phyloP scores from a whole-genome alignment of 192 early-diverging fungal genomes.

The Diversispora epigaea region DNA sequence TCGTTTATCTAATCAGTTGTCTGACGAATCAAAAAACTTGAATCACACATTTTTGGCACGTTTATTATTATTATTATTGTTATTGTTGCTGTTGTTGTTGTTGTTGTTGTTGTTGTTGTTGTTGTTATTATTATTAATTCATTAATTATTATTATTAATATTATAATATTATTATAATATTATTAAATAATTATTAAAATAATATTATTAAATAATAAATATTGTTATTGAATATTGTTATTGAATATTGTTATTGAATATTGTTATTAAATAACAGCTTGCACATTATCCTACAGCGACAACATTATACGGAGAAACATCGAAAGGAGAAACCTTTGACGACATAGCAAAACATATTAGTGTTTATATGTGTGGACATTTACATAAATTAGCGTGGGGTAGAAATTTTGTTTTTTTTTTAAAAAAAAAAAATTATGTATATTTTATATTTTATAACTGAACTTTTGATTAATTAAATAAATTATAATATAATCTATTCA shows the following conservation, averaged over 20 bases:
- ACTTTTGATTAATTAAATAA: neutral
- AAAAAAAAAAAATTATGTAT: too few relatives aligned
- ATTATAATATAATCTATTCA: neutral
- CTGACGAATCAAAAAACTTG: conserved; percentile 32
- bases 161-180: too few relatives aligned
- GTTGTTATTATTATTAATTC: too few relatives aligned
- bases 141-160: too few relatives aligned
- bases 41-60: conserved; percentile 71
- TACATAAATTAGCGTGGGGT: conserved; percentile 73
- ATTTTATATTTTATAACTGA: neutral
- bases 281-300: conserved; percentile 81
- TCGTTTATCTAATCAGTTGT: conserved; percentile 57
- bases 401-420: neutral
- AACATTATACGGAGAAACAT: conserved; percentile 68
- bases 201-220: neutral
- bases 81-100: too few relatives aligned
- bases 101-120: too few relatives aligned
- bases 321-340: conserved; percentile 56
- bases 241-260: conserved; percentile 29
- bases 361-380: conserved; percentile 83
- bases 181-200: too few relatives aligned
- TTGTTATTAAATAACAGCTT: conserved; percentile 49
- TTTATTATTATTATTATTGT: conserved; percentile 4
- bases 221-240: neutral
- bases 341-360: conserved; percentile 63